Base-by-base conservation (phyloP, 306 rosid genomes). In the Biancaea sappan region DNA sequence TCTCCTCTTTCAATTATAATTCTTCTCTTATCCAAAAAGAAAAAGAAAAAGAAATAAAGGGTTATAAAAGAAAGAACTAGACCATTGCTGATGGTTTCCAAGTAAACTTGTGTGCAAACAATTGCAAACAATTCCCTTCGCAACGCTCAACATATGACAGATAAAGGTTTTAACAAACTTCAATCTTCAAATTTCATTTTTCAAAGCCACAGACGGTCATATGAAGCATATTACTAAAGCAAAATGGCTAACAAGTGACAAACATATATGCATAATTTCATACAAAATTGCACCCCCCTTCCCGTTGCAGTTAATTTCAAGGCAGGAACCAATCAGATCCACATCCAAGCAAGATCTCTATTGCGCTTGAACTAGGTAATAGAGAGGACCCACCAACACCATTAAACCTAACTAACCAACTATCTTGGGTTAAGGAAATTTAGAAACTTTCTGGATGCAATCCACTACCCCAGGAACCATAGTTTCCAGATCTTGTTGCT, bases 61-160 rank as follows among this genome's bases (percentile, higher is more conserved):
- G 71, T 48, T 35, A 47, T 48, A 66, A 28, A 60, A 69, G 70
- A 51, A 31, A 43, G 50, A 62, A 61, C 58, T 67, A 47, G 34
- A 81, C 51, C 22, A 59, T 51, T 24, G 52, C 64, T 26, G 37
- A 58, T 40, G 75, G 68, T 26, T 56, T 47, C 71, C 53, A 62
- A 41, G 66, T 41, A 80, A 40, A 41, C 34, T 9, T 47, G 14
- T 12, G 48, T 46, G 52, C 52, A 26, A 48, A 34, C 7, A 28
- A 19, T 18, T 46, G 9, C 46, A 18, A 65, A 28, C 43, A 54
- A 4, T 38, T 41, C 54, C 52, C 26, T 40, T 37, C 8, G 19
- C 52, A 22, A 13, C 6, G 52, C 32, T 59, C 61, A 38, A 5
- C 19, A 38, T 16, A 54, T 54, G 56, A 54, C 18, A 66, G 57